Evolutionary conservation across 1,139 yeast species (phyloP), one percentile per base, ranked within the genome.

Genomic region (Scheffersomyces lignicola): DNA sequence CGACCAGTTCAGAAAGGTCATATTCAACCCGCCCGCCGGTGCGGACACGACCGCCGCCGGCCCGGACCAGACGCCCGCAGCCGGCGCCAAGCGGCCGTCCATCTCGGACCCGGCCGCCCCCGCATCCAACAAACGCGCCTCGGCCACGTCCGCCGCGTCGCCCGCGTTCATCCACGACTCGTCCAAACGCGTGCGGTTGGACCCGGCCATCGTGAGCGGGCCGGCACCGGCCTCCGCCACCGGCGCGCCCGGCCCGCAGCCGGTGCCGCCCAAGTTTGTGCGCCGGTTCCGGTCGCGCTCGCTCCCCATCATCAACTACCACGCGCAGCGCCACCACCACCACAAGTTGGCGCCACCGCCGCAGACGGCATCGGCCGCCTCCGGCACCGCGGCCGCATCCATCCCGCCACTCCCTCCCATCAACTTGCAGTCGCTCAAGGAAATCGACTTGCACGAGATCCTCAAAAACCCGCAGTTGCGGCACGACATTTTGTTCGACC

Each of bases 401-500:
- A 45, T 61, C 12, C 68, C 65, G 12, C 70, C 72, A 14, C 60
- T 69, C 18, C 97, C 97, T 1, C 96, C 96, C 1, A 90, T 89
- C 38, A 88, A 87, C 57, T 66, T 87, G 38, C 92, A 84, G 52
- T 80, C 89, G 28, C 70, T 90, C 48, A 79, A 83, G 48, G 96
- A 89, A 57, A 86, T 90, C 40, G 97, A 90, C 53, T 65, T 90
- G 36, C 87, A 85, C 43, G 96, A 89, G 54, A 89, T 92, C 38
- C 72, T 90, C 50, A 86, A 86, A 55, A 90, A 90, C 60, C 96
- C 96, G 7, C 96, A 88, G 59, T 69, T 90, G 40, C 77, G 97
- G 44, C 97, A 90, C 57, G 97, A 90, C 55, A 87, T 90, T 39
- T 73, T 88, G 18, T 90, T 90, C 56, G 97, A 90, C 62, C 95